Evolutionary conservation across 805 yeast species (phyloP).

Genomic region (Zygosaccharomyces lentus): DNA sequence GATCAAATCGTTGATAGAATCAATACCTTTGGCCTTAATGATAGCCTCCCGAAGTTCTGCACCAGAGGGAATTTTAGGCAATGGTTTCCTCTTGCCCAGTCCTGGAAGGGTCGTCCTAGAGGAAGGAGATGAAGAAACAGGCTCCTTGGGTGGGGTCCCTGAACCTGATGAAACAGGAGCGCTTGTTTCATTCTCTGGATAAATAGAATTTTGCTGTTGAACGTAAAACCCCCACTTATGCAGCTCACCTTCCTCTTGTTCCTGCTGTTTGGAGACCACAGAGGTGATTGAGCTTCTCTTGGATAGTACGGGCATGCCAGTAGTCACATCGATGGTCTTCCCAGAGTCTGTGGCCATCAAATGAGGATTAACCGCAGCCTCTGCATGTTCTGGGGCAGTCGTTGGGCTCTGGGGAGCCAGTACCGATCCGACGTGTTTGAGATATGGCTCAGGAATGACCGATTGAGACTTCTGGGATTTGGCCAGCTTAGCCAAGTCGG

Average conservation of each 20-base stretch:
- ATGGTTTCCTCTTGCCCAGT: slow-evolving; percentile 18
- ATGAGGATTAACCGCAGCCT: slow-evolving; percentile 46
- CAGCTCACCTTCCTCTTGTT: slow-evolving; percentile 88
- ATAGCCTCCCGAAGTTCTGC: slow-evolving; percentile 49
- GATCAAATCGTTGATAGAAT: slow-evolving; percentile 62
- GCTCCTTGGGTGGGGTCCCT: slow-evolving; percentile 2
- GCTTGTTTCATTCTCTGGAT: slow-evolving; percentile 26
- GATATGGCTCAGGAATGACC: slow-evolving; percentile 8
- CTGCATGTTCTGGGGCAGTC: slow-evolving; percentile 10
- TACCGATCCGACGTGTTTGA: slow-evolving; percentile 24
- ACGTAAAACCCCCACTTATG: slow-evolving; percentile 83
- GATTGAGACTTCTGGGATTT: slow-evolving; percentile 5
- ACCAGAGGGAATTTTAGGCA: slow-evolving; percentile 43
- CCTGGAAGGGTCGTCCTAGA: slow-evolving; percentile 8
- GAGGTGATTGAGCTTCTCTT: slow-evolving; percentile 63
- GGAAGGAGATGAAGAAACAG: slow-evolving; percentile 11
- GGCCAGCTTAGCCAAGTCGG: slow-evolving; percentile 18
- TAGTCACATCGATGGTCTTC: slow-evolving; percentile 56
- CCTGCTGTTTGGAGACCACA: slow-evolving; percentile 67
- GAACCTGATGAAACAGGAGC: slow-evolving; percentile 3
- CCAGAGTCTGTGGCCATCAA: slow-evolving; percentile 66
- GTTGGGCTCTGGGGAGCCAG: slow-evolving; percentile 6
- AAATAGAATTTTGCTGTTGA: slow-evolving; percentile 49
- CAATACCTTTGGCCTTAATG: slow-evolving; percentile 70
- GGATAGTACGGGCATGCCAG: slow-evolving; percentile 68